Conservation (phyloP, 306 rosid species). For the Lupinus albus region DNA sequence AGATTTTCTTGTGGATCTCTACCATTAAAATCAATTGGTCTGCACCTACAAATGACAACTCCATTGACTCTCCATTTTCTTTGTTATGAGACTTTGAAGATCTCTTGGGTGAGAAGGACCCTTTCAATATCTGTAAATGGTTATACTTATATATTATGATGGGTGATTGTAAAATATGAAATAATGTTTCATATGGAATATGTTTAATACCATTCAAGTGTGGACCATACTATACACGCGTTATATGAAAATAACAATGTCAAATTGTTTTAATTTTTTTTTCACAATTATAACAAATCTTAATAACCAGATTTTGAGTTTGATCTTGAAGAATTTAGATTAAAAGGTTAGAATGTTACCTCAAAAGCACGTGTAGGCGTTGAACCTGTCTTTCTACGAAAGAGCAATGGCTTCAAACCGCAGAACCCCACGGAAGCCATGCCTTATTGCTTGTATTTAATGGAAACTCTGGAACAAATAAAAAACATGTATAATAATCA, state of each 20-base stretch:
- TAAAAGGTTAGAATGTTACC: conserved; percentile 38
- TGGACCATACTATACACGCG: neutral
- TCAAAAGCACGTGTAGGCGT: conserved; percentile 17
- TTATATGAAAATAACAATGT: conserved; percentile 1
- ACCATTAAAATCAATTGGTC: conserved; percentile 42
- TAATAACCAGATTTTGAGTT: neutral
- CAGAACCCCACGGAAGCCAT: conserved; percentile 51
- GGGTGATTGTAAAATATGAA: neutral
- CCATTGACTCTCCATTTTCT: conserved; percentile 27
- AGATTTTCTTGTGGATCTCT: conserved; percentile 58
- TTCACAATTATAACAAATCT: neutral
- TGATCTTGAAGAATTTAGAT: neutral
- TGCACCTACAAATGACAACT: conserved; percentile 38
- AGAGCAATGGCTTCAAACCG: conserved; percentile 55
- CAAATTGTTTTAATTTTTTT: neutral
- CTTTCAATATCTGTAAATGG: conserved; percentile 44
- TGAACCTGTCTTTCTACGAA: conserved; percentile 40
- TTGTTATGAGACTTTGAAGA: conserved; percentile 37
- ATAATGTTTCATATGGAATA: neutral
- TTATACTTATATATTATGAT: neutral
- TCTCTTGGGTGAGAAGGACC: conserved; percentile 33
- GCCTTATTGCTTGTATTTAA: neutral
- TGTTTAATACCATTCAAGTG: too few relatives aligned
- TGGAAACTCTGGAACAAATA: conserved; percentile 23
- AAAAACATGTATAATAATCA: conserved; percentile 22